phyloP scores from a whole-genome alignment of 768 basidiomycete species.

The Mycena kentingensis region DNA sequence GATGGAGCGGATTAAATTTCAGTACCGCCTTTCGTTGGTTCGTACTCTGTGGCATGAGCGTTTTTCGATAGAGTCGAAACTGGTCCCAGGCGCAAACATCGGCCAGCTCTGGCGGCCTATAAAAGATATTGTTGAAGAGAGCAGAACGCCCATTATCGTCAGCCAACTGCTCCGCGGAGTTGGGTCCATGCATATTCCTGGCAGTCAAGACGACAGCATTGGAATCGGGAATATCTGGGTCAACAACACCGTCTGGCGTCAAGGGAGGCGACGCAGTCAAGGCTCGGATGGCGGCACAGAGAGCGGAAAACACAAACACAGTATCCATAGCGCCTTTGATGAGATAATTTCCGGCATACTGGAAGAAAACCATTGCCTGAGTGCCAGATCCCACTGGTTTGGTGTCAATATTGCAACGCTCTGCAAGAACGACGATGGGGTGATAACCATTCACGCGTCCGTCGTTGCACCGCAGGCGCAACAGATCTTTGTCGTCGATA shows the following conservation, averaged over 20 bases:
- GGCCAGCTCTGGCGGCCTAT: slow-evolving; percentile 7
- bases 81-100: slow-evolving; percentile 12
- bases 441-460: slow-evolving; percentile 14
- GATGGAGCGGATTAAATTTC: background rate
- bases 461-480: slow-evolving; percentile 11
- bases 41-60: background rate
- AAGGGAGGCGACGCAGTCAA: slow-evolving; percentile 11
- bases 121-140: slow-evolving; percentile 13
- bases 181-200: background rate
- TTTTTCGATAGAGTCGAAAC: slow-evolving; percentile 3
- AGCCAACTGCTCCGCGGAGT: background rate
- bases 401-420: slow-evolving; percentile 12
- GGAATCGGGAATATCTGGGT: no score
- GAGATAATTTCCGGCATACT: slow-evolving; percentile 16
- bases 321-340: slow-evolving; percentile 17
- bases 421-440: background rate
- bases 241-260: no score
- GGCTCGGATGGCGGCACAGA: slow-evolving; percentile 19
- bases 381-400: slow-evolving; percentile 17
- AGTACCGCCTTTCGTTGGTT: background rate
- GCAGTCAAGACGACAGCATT: background rate
- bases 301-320: slow-evolving; percentile 15
- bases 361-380: slow-evolving; percentile 15
- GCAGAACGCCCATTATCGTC: background rate
- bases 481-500: slow-evolving; percentile 9